Evolutionary conservation across 2,329 filamentous ascomycete genomes (phyloP), one percentile per base, ranked within the genome.

Genomic region (Elsinoe perseae): DNA sequence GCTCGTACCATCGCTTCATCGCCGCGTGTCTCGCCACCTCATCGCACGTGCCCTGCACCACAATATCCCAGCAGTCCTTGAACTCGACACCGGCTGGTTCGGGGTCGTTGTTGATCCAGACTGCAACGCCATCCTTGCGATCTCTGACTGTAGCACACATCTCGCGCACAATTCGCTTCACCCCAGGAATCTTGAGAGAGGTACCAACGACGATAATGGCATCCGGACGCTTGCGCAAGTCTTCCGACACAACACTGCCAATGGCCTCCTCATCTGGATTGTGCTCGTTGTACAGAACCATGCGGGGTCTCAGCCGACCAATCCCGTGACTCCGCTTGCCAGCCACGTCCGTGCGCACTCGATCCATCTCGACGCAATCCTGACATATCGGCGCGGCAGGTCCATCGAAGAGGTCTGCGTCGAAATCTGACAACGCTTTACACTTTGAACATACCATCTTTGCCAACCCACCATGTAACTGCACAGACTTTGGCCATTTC

Each of bases 371-470:
- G 54, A 83, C 80, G 69, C 93, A 98, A 48, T 80, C 78, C 9
- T 76, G 75, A 70, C 93, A 98, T 8, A 86, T 78, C 23, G 93
- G 93, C 3, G 93, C 83, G 60, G 89, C 82, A 4, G 90, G 87
- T 1, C 92, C 89, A 56, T 88, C 80, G 69, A 98, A 98, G 42
- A 95, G 76, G 6, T 83, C 80, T 7, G 84, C 79, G 61, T 95
- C 78, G 64, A 98, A 91, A 53, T 86, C 79, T 43, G 82, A 80
- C 7, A 95, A 77, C 58, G 86, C 77, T 62, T 83, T 81, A 70
- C 93, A 98, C 70, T 97, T 97, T 43, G 89, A 89, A 72, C 93
- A 98, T 14, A 95, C 87, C 92, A 97, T 97, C 69, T 95, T 93
- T 65, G 90, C 85, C 32, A 98, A 79, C 16, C 92, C 91, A 34